Base-by-base conservation (phyloP, 2,329 filamentous ascomycete species). In the Talaromyces sp. region DNA sequence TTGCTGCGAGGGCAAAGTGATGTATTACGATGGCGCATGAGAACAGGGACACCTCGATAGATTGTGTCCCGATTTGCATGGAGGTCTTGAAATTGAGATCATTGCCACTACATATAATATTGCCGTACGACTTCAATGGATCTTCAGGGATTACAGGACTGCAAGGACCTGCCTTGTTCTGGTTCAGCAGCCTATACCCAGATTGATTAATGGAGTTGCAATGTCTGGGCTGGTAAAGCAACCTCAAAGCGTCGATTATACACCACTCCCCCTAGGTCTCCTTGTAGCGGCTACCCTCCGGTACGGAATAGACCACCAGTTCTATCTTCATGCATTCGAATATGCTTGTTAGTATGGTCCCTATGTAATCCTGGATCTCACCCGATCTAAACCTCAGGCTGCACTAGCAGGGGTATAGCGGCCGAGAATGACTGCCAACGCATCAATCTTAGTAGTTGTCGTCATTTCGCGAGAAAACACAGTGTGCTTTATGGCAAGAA, bases 351-450 rank as follows among this genome's bases (percentile, higher is more conserved):
- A 13, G 22, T 47, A 19, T 22, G 19, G 11, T 47, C 10, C 4
- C 44, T 47, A 47, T 11, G 44, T 47, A 25, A 47, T 22, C n/a
- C 44, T 13, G 19, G 13, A 47, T 47, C 22, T 47, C 17, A 47
- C 9, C n/a, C 8, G 19, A 47, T 28, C 25, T n/a, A 2, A 28
- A 52, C 2, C 28, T 13, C 13, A 52, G 49, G n/a, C 42, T 22
- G 44, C 44, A 47, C 49, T 53, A 53, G 49, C 27, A 53, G 13
- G 49, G 49, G 13, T 9, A 22, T 30, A 9, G 19, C 15, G 49
- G 27, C 13, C 49, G 49, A 30, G 22, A 28, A 55, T 42, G 58
- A 52, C 17, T 58, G 60, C 60, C 60, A 62, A 39, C 60, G 60
- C 60, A 62, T 62, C 52, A 8, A 8, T 19, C n/a, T 32, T 54